A percentile compares a stretch with the other conserved stretches of the same genome.
phyloP scores from a whole-genome alignment of 768 basidiomycete species.

The Amanita rimosa region DNA sequence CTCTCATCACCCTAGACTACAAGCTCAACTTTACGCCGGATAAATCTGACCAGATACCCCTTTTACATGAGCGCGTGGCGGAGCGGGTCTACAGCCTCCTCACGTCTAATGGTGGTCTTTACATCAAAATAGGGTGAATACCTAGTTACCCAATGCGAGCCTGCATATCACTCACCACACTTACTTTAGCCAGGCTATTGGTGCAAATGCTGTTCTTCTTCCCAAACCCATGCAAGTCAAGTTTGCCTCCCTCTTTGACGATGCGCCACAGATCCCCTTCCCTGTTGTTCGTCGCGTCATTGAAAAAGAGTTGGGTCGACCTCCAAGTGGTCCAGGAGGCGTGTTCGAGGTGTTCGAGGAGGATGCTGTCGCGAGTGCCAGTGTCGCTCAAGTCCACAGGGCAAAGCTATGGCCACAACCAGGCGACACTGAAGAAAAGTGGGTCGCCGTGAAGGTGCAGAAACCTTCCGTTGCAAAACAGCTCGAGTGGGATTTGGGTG shows the following conservation, averaged over 20 bases:
- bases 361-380: constrained; percentile 73
- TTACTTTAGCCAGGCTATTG: constrained; percentile 54
- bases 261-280: constrained; percentile 79
- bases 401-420: constrained; percentile 42
- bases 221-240: constrained; percentile 76
- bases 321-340: constrained; percentile 55
- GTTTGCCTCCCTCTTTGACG: constrained; percentile 78
- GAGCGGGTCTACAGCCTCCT: constrained; percentile 66
- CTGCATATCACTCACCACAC: neutral
- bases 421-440: constrained; percentile 33
- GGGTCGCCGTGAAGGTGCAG: constrained; percentile 92
- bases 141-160: too few species aligned
- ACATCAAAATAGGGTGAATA: too few species aligned
- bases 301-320: constrained; percentile 52
- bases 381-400: constrained; percentile 86
- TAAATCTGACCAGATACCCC: constrained; percentile 62
- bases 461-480: constrained; percentile 83
- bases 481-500: constrained; percentile 74
- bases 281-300: constrained; percentile 59
- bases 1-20: constrained; percentile 67
- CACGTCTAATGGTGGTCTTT: constrained; percentile 74
- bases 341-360: constrained; percentile 75
- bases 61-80: constrained; percentile 79
- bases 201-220: constrained; percentile 76
- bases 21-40: constrained; percentile 78